Conservation (phyloP, 345 rosid genomes). For the Eucalyptus rudis region DNA sequence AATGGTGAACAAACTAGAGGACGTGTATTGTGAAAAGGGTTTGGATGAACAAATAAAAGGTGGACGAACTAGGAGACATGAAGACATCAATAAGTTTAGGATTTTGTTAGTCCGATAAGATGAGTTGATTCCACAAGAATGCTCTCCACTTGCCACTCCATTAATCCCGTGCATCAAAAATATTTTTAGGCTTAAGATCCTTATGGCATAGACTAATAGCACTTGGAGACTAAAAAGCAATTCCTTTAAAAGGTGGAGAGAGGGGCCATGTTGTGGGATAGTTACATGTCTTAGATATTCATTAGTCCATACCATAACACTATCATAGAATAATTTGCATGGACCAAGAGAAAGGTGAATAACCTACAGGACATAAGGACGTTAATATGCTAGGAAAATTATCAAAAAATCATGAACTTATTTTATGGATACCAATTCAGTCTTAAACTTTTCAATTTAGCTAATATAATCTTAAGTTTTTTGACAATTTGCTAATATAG, state of each 20-base stretch:
- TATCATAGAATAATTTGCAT: background rate
- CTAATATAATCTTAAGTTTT: background rate
- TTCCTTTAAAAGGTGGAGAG: background rate
- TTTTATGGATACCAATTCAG: rapidly evolving
- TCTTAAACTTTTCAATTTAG: background rate
- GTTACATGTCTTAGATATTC: background rate
- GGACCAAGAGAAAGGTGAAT: background rate
- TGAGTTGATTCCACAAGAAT: background rate
- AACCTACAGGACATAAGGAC: background rate
- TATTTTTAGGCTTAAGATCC: background rate
- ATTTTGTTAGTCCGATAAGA: background rate
- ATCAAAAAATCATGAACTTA: background rate
- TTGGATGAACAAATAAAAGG: background rate
- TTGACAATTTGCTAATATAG: background rate
- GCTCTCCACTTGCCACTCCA: background rate
- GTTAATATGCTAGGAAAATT: background rate
- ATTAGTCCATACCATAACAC: background rate
- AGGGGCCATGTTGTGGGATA: background rate
- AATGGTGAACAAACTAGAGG: background rate
- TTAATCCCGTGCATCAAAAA: background rate
- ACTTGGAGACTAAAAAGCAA: background rate
- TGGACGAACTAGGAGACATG: background rate
- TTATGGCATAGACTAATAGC: background rate
- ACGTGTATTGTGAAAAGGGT: background rate
- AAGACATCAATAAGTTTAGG: background rate